A percentile compares a stretch with the other conserved stretches of the same genome.
Evolutionary conservation across 805 yeast genomes (phyloP).

Genomic region (Lipomyces yamadae): DNA sequence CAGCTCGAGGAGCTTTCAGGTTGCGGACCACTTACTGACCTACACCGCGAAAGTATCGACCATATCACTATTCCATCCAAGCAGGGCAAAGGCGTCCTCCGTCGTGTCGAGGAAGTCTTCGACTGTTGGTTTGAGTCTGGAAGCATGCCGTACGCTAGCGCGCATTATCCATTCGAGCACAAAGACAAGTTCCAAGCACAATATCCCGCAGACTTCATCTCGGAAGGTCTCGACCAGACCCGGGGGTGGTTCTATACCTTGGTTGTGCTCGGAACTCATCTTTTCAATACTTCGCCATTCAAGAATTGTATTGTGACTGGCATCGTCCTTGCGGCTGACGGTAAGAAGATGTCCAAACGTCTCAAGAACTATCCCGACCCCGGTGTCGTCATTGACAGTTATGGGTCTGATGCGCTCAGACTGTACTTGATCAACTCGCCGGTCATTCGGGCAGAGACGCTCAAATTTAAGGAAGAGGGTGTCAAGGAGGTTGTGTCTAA

Average conservation of each 20-base stretch:
- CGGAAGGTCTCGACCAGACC: slow-evolving; percentile 99
- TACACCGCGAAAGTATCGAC: slow-evolving; percentile 94
- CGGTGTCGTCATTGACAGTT: slow-evolving; percentile 72
- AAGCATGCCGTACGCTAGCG: slow-evolving; percentile 97
- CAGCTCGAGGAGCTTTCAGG: slow-evolving; percentile 89
- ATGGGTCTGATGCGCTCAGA: slow-evolving; percentile 98
- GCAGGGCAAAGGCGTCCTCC: slow-evolving; percentile 83
- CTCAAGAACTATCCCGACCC: slow-evolving; percentile 99
- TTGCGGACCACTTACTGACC: slow-evolving; percentile 70
- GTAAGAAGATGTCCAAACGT: slow-evolving; percentile 99
- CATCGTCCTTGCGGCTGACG: slow-evolving; percentile 95
- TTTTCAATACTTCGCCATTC: slow-evolving; percentile 91
- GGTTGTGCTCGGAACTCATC: slow-evolving; percentile 92
- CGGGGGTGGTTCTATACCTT: slow-evolving; percentile 99
- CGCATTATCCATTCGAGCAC: slow-evolving; percentile 95
- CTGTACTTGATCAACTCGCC: slow-evolving; percentile 96
- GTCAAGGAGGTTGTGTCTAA: slow-evolving; percentile 96
- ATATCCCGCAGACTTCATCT: slow-evolving; percentile 96
- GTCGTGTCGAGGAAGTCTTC: slow-evolving; percentile 94
- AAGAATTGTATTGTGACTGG: slow-evolving; percentile 95
- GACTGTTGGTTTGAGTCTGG: slow-evolving; percentile 99
- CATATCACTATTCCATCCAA: slow-evolving; percentile 90
- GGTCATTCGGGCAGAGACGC: slow-evolving; percentile 92
- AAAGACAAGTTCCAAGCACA: slow-evolving; percentile 68
- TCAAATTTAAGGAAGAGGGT: slow-evolving; percentile 98